Percentiles rank a stretch among this genome's conserved stretches.
These are phyloP conservation scores for Solanum commersonii DNA, from an alignment of 257 asterid genomes.

Conservation along the genomic window DNA sequence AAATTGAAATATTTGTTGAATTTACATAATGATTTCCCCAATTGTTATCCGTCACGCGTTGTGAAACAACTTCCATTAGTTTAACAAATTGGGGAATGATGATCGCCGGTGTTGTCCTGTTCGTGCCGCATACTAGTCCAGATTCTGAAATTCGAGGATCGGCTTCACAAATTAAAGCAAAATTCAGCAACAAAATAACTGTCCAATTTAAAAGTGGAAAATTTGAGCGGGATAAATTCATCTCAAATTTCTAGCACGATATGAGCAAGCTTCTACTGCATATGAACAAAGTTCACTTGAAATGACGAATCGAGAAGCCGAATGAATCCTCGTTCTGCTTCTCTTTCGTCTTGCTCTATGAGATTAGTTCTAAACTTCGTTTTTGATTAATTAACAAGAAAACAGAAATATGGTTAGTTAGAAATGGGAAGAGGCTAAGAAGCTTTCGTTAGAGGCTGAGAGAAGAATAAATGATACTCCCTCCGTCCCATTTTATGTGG, in stretches of 20 bases:
- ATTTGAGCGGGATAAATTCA: conserved; percentile 19
- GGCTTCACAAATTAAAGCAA: conserved; percentile 3
- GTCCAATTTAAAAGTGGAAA: conserved; percentile 11
- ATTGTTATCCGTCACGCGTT: conserved; percentile 25
- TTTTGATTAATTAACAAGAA: not conserved
- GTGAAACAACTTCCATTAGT: conserved; percentile 54
- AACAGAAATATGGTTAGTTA: not conserved
- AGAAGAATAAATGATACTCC: too few species aligned
- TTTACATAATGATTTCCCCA: conserved; percentile 34
- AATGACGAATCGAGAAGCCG: not conserved
- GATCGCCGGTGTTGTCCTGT: conserved; percentile 18
- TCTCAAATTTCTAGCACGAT: not conserved
- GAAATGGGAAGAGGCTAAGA: not conserved
- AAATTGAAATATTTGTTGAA: conserved; percentile 23
- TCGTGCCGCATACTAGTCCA: conserved; percentile 42
- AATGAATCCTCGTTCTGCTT: not conserved
- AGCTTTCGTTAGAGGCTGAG: too few species aligned
- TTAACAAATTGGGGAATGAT: conserved; percentile 42
- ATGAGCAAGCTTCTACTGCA: not conserved
- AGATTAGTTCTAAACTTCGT: not conserved
- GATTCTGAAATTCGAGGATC: conserved; percentile 70
- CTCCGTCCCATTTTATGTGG: too few species aligned
- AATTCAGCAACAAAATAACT: conserved; percentile 6
- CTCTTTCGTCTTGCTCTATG: not conserved
- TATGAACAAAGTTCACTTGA: not conserved